Percentiles rank a stretch among this genome's conserved stretches.
phyloP scores from a whole-genome alignment of 495 filamentous ascomycete species.

The Tetracladium setigerum region DNA sequence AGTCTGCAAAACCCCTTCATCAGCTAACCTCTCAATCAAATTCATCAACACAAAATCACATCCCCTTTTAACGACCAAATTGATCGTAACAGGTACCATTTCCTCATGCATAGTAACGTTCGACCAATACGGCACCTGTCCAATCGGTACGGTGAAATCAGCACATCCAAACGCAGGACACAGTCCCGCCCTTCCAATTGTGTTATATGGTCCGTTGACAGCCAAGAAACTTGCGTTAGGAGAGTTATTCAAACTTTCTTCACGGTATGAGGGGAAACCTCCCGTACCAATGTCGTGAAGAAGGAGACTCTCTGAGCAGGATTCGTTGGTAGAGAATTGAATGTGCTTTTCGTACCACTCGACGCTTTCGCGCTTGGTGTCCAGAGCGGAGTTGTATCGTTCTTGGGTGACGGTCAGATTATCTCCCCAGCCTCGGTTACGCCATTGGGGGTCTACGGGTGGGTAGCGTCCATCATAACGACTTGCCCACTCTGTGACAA shows the following conservation, averaged over 20 bases:
- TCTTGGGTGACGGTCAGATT: constrained; percentile 16
- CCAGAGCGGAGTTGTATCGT: constrained; percentile 22
- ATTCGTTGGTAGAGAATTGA: constrained; percentile 27
- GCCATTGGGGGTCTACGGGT: constrained; percentile 25
- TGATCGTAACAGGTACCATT: constrained; percentile 34
- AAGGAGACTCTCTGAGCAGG: constrained; percentile 32
- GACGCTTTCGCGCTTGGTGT: constrained; percentile 23
- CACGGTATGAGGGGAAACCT: constrained; percentile 31
- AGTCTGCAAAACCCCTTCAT: constrained; percentile 28
- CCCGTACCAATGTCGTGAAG: constrained; percentile 34
- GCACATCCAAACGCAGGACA: constrained; percentile 31
- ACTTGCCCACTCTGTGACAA: constrained; percentile 20
- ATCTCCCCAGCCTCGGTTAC: constrained; percentile 21
- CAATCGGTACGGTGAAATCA: constrained; percentile 34
- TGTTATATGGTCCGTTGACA: constrained; percentile 20
- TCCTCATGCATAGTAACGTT: constrained; percentile 30
- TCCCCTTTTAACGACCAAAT: constrained; percentile 28
- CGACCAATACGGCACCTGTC: constrained; percentile 32
- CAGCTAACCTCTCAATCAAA: constrained; percentile 35
- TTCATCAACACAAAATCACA: constrained; percentile 38
- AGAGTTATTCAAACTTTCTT: constrained; percentile 23
- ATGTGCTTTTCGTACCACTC: constrained; percentile 30
- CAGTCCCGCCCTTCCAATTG: constrained; percentile 25
- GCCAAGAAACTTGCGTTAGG: constrained; percentile 26
- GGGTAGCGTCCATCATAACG: constrained; percentile 30